Evolutionary conservation across 2,329 filamentous ascomycete genomes (phyloP).

Genomic region (Tolypocladium pustulatum): DNA sequence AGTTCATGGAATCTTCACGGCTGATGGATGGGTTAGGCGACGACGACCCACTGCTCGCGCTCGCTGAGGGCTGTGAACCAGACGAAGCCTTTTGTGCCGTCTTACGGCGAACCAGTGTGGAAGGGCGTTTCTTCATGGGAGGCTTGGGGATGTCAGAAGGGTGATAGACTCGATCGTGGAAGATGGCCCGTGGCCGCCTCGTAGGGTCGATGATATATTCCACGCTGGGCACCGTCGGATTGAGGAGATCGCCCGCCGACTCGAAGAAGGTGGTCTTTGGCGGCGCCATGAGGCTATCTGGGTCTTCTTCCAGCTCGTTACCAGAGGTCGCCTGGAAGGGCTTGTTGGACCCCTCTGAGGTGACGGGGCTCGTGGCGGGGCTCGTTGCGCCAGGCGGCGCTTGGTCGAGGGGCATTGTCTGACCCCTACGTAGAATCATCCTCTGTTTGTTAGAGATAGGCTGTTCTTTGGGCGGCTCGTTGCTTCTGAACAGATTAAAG

Average conservation of each 20-base stretch:
- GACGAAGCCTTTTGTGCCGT: constrained; percentile 13
- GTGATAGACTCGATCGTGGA: constrained; percentile 93
- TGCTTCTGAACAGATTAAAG: constrained; percentile 63
- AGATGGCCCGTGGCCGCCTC: constrained; percentile 77
- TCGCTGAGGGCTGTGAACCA: constrained; percentile 11
- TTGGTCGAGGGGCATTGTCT: constrained; percentile 46
- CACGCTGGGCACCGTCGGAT: constrained; percentile 72
- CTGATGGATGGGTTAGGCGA: constrained; percentile 22
- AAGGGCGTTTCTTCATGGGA: constrained; percentile 47
- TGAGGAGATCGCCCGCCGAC: constrained; percentile 83
- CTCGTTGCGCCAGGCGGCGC: constrained; percentile 10
- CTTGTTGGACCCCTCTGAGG: constrained; percentile 6
- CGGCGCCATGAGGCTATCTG: constrained; percentile 51
- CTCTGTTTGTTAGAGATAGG: constrained; percentile 47
- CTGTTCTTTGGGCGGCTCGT: constrained; percentile 37
- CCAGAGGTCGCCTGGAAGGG: constrained; percentile 36
- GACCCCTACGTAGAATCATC: constrained; percentile 66
- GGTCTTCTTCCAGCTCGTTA: constrained; percentile 33
- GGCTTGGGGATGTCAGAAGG: constrained; percentile 85
- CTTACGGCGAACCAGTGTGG: constrained; percentile 23
- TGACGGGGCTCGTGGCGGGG: constrained; percentile 8
- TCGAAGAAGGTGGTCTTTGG: constrained; percentile 92
- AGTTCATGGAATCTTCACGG: constrained; percentile 33
- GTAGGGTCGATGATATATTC: constrained; percentile 79
- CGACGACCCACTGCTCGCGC: constrained; percentile 15